Evolutionary conservation across 352 stramenopile genomes (phyloP).

Genomic region (Phytophthora podocarpi): DNA sequence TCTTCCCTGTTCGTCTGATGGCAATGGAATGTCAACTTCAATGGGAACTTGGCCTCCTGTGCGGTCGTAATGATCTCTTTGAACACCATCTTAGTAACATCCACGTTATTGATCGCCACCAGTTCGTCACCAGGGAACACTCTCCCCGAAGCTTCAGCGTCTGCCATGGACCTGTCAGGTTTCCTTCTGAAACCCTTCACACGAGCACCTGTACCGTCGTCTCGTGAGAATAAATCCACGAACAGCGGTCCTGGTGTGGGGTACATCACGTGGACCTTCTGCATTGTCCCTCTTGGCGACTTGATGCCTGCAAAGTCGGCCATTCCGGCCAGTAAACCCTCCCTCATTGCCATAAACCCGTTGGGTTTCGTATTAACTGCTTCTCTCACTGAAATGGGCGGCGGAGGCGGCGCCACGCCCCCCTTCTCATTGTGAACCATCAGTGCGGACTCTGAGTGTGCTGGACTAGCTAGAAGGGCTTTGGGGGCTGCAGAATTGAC

Average conservation of each 20-base stretch:
- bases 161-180: conserved; percentile 54
- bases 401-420: neutral
- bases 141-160: conserved; percentile 57
- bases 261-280: conserved; percentile 59
- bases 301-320: conserved; percentile 35
- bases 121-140: conserved; percentile 70
- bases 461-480: conserved; percentile 12
- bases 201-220: conserved; percentile 67
- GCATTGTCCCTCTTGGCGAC: conserved; percentile 19
- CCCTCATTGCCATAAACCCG: conserved; percentile 47
- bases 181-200: conserved; percentile 79
- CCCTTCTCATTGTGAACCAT: conserved; percentile 12
- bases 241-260: conserved; percentile 52
- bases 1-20: conserved; percentile 26
- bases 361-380: conserved; percentile 21
- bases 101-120: conserved; percentile 65
- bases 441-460: conserved; percentile 39
- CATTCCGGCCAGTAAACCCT: conserved; percentile 54
- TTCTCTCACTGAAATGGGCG: conserved; percentile 37
- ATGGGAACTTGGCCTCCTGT: conserved; percentile 66
- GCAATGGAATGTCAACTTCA: conserved; percentile 72
- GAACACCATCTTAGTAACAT: conserved; percentile 67
- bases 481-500: conserved; percentile 11
- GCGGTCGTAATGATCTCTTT: conserved; percentile 68
- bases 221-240: conserved; percentile 78